phyloP scores from a whole-genome alignment of 768 basidiomycete species.

The Hericium rajendrae region DNA sequence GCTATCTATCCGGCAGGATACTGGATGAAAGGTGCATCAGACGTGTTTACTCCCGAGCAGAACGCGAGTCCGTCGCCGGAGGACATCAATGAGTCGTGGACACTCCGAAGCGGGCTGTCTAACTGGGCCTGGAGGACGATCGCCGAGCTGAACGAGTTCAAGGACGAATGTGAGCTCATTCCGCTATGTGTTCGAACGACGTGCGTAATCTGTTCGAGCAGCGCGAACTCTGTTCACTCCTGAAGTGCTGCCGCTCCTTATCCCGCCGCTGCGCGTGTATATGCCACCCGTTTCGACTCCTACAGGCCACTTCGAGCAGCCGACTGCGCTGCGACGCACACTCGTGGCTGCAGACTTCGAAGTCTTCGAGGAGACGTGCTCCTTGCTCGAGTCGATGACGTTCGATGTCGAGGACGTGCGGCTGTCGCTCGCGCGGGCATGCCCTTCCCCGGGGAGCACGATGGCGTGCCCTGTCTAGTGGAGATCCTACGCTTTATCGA shows the following conservation, averaged over 20 bases:
- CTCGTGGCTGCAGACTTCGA: slow-evolving; percentile 63
- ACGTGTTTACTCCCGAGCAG: slow-evolving; percentile 4
- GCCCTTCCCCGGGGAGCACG: slow-evolving; percentile 47
- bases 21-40: slow-evolving; percentile 36
- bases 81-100: slow-evolving; percentile 48
- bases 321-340: slow-evolving; percentile 29
- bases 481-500: slow-evolving; percentile 70
- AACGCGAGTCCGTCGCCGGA: slow-evolving; percentile 20
- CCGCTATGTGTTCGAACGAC: not conserved
- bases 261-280: slow-evolving; percentile 48
- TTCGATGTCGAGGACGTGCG: slow-evolving; percentile 74
- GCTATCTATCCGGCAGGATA: slow-evolving; percentile 65
- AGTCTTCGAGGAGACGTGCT: slow-evolving; percentile 64
- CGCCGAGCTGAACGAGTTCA: slow-evolving; percentile 62
- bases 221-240: slow-evolving; percentile 50
- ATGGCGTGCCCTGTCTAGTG: slow-evolving; percentile 46
- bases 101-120: slow-evolving; percentile 50
- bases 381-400: slow-evolving; percentile 64
- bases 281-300: slow-evolving; percentile 39
- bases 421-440: slow-evolving; percentile 56
- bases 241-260: slow-evolving; percentile 55
- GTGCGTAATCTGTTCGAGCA: slow-evolving; percentile 16
- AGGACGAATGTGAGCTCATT: slow-evolving; percentile 49
- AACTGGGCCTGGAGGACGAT: slow-evolving; percentile 74
- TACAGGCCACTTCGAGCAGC: slow-evolving; percentile 28